Percentiles rank a stretch among this genome's conserved stretches.
Evolutionary conservation across 176 grass and related monocot genomes (phyloP).

Genomic region (Rhynchospora breviuscula): DNA sequence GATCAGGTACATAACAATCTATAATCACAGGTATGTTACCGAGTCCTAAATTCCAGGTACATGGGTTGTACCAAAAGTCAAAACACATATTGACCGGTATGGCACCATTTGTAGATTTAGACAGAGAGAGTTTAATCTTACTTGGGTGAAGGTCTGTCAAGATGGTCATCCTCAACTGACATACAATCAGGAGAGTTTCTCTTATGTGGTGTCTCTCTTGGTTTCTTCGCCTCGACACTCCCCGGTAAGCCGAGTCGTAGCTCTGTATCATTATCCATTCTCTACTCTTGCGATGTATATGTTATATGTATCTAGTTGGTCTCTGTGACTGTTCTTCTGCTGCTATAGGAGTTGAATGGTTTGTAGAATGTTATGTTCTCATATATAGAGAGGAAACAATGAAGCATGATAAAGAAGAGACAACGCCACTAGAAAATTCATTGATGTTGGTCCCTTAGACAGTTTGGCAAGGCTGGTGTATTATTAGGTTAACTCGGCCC

Average conservation of each 20-base stretch:
- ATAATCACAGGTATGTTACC: background rate
- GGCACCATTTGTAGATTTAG: background rate
- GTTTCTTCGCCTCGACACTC: background rate
- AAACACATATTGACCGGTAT: background rate
- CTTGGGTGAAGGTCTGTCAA: conserved; percentile 21
- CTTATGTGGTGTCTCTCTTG: background rate
- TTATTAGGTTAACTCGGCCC: conserved; percentile 19
- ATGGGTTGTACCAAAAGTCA: background rate
- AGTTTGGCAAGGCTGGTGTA: conserved; percentile 21
- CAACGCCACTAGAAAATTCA: background rate
- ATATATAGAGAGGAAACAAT: conserved; percentile 13
- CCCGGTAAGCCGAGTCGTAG: conserved; percentile 34
- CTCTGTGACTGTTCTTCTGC: background rate
- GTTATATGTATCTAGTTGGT: background rate
- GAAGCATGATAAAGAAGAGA: conserved; percentile 12
- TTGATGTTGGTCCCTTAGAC: background rate
- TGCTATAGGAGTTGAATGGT: background rate
- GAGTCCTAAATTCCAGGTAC: background rate
- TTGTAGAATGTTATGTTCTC: background rate
- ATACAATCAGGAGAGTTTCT: conserved; percentile 8
- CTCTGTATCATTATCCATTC: conserved; percentile 30
- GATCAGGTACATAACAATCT: background rate
- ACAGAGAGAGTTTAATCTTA: background rate
- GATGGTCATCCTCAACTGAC: background rate
- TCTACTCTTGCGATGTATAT: background rate